phyloP scores from a whole-genome alignment of 306 rosid genomes.

The Trifolium fragiferum region DNA sequence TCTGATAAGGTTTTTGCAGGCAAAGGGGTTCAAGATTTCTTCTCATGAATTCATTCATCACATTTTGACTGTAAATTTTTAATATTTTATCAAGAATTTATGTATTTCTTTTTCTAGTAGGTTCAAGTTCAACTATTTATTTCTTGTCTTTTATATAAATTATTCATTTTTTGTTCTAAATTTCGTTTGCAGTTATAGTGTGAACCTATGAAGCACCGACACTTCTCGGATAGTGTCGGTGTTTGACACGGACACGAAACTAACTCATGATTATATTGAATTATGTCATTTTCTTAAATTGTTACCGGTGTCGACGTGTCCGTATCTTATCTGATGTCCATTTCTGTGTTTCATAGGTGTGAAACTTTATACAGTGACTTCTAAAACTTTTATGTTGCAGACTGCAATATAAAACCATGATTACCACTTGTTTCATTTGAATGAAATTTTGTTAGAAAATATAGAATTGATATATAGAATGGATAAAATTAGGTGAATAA shows the following conservation, averaged over 20 bases:
- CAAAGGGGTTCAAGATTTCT: constrained; percentile 85
- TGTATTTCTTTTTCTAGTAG: background rate
- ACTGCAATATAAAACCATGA: no score
- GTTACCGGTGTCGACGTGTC: no score
- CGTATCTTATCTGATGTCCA: no score
- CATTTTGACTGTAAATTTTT: constrained; percentile 11
- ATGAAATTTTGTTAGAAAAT: background rate
- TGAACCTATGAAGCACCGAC: no score
- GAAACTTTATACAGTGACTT: background rate
- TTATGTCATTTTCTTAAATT: no score
- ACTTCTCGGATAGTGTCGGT: no score
- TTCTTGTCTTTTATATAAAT: background rate
- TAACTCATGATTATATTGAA: no score
- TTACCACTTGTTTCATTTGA: background rate
- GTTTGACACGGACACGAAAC: no score
- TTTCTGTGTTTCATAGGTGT: no score
- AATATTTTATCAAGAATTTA: background rate
- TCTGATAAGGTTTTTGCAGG: constrained; percentile 76
- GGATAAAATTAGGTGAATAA: background rate
- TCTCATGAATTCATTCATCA: constrained; percentile 25
- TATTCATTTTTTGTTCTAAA: background rate
- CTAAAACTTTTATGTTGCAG: no score
- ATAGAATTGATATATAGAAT: background rate
- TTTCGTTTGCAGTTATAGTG: background rate
- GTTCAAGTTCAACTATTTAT: background rate